phyloP scores from a whole-genome alignment of 2,329 filamentous ascomycete genomes.

The Verticillium isaacii region DNA sequence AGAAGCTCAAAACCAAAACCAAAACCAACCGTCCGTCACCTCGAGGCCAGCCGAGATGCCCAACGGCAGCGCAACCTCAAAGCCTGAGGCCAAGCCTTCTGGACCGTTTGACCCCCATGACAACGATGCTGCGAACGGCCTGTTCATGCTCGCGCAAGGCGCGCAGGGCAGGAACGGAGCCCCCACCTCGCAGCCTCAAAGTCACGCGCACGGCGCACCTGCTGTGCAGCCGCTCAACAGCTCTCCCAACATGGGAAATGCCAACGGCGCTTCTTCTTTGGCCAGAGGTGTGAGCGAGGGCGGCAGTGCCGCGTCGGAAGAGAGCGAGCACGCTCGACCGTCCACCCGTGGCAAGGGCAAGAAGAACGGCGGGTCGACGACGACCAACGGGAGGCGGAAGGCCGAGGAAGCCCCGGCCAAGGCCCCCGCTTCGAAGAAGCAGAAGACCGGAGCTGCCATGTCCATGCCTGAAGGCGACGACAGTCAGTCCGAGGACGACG shows the following conservation, averaged over 20 bases:
- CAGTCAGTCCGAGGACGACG: slow-evolving; percentile 29
- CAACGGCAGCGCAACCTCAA: slow-evolving; percentile 33
- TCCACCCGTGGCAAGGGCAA: slow-evolving; percentile 65
- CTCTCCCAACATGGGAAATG: slow-evolving; percentile 45
- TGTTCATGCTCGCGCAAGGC: slow-evolving; percentile 83
- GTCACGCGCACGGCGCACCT: slow-evolving; percentile 43
- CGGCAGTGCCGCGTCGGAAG: slow-evolving; percentile 68
- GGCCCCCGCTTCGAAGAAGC: slow-evolving; percentile 63
- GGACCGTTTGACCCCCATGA: slow-evolving; percentile 84
- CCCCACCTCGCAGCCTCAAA: slow-evolving; percentile 41
- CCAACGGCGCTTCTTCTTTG: slow-evolving; percentile 35
- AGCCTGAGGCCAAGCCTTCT: slow-evolving; percentile 45
- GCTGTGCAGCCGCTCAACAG: slow-evolving; percentile 31
- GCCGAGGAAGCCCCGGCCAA: slow-evolving; percentile 63
- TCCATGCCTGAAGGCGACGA: slow-evolving; percentile 16
- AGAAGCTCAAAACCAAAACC: slow-evolving; percentile 37
- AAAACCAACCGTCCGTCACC: slow-evolving; percentile 15
- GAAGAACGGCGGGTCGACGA: slow-evolving; percentile 43
- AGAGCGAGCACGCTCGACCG: slow-evolving; percentile 63
- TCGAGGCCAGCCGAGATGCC: slow-evolving; percentile 22
- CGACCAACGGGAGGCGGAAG: slow-evolving; percentile 70
- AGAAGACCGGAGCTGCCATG: slow-evolving; percentile 50
- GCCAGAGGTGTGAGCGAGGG: slow-evolving; percentile 60
- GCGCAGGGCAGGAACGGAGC: slow-evolving; percentile 67
- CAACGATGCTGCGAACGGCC: slow-evolving; percentile 89